phyloP scores from a whole-genome alignment of 148 eudicot genomes.

The Pharnaceum exiguum region DNA sequence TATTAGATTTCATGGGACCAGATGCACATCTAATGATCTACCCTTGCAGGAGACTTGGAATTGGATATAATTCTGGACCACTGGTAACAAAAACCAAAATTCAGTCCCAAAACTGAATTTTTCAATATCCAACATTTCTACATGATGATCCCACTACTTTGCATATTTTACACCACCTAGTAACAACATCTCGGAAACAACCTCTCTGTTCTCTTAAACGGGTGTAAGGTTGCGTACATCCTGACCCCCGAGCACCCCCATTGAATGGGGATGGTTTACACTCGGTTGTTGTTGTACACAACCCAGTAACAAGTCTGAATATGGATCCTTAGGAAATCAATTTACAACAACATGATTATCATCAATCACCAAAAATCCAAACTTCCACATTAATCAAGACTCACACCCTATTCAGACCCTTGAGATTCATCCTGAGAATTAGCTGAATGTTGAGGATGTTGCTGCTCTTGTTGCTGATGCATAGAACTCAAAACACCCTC shows the following conservation, averaged over 20 bases:
- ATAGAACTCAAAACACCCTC: constrained; percentile 21
- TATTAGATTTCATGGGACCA: constrained; percentile 5
- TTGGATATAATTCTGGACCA: constrained; percentile 7
- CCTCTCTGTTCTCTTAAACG: no score
- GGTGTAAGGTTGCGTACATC: no score
- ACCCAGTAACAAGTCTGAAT: not conserved
- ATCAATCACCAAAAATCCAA: constrained; percentile 11
- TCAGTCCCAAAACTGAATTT: constrained; percentile 14
- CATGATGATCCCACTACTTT: not conserved
- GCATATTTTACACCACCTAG: constrained; percentile 13
- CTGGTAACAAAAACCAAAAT: constrained; percentile 10
- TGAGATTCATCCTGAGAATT: constrained; percentile 60
- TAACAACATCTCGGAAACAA: no score
- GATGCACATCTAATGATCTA: constrained; percentile 16
- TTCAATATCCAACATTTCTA: constrained; percentile 1
- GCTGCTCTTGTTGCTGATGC: constrained; percentile 37
- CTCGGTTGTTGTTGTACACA: no score
- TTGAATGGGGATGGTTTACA: no score
- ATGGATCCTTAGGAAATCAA: not conserved
- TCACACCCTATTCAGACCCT: constrained; percentile 45
- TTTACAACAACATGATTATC: not conserved
- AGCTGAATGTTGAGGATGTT: constrained; percentile 15
- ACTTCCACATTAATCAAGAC: not conserved
- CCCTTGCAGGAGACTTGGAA: constrained; percentile 8
- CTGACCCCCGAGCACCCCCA: no score